Conservation (phyloP, 2,329 filamentous ascomycete genomes). For the Pestalotiopsis sp. region DNA sequence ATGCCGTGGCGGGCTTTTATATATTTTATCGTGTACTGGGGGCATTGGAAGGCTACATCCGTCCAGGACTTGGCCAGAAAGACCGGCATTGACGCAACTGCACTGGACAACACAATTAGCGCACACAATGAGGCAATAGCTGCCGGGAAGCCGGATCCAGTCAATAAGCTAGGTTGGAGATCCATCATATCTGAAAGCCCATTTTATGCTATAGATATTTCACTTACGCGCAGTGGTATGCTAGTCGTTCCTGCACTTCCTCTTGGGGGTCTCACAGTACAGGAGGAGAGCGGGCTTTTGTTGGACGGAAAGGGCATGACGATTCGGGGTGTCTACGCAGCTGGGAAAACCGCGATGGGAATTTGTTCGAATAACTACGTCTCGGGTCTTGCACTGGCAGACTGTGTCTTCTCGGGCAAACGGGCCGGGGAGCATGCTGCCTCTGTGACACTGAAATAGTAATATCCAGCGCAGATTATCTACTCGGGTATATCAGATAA, state of each 20-base stretch:
- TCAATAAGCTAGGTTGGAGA: conserved; percentile 5
- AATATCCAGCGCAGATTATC: no score
- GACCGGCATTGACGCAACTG: not conserved
- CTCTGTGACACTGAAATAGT: no score
- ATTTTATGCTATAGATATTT: conserved; percentile 14
- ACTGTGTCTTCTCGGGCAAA: conserved; percentile 16
- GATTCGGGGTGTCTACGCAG: conserved; percentile 13
- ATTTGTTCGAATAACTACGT: conserved; percentile 16
- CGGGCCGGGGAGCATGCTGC: conserved; percentile 11
- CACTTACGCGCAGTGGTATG: not conserved
- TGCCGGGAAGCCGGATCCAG: conserved; percentile 2
- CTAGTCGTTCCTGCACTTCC: conserved; percentile 4
- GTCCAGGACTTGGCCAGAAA: conserved; percentile 12
- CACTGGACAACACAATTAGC: not conserved
- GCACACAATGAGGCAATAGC: conserved; percentile 12
- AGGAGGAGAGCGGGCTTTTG: conserved; percentile 3
- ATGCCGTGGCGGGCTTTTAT: conserved; percentile 4
- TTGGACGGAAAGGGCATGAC: not conserved
- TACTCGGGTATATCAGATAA: no score
- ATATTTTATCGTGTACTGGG: conserved; percentile 11
- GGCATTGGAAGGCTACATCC: conserved; percentile 11
- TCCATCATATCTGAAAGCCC: conserved; percentile 4
- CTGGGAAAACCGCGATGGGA: conserved; percentile 12
- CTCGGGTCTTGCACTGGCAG: conserved; percentile 14
- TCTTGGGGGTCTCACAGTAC: conserved; percentile 11